These are phyloP conservation scores for Cryptosporidium sp. DNA, from an alignment of 169 alveolate species.

Conservation along the genomic window DNA sequence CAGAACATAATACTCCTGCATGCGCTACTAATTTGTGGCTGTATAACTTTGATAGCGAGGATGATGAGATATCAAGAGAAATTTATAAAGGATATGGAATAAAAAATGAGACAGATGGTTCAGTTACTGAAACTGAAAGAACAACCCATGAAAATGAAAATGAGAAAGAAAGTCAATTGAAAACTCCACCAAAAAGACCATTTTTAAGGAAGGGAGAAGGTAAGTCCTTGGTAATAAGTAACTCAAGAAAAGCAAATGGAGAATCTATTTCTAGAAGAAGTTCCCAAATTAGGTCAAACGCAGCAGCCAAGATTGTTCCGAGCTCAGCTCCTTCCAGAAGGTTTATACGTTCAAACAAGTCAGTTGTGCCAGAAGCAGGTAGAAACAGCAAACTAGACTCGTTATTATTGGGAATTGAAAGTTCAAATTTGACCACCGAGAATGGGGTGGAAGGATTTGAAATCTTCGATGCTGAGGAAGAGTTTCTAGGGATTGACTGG, in stretches of 20 bases:
- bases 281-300: background rate
- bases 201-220: slow-evolving; percentile 66
- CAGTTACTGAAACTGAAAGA: slow-evolving; percentile 12
- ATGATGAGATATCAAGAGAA: background rate
- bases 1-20: background rate
- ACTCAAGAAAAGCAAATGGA: slow-evolving; percentile 43
- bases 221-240: slow-evolving; percentile 67
- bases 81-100: background rate
- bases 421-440: background rate
- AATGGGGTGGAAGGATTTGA: background rate
- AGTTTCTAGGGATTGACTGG: background rate
- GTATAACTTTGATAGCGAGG: background rate
- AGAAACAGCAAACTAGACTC: background rate
- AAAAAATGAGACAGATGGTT: slow-evolving; percentile 5
- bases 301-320: background rate
- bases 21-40: background rate
- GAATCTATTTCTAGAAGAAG: background rate
- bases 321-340: background rate
- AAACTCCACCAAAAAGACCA: slow-evolving; percentile 42
- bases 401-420: slow-evolving; percentile 12
- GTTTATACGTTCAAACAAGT: background rate
- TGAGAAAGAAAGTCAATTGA: background rate
- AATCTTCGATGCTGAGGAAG: background rate
- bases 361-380: background rate
- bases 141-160: background rate